These are phyloP conservation scores for Cyamopsis tetragonoloba DNA, from an alignment of 306 rosid genomes.

Conservation along the genomic window DNA sequence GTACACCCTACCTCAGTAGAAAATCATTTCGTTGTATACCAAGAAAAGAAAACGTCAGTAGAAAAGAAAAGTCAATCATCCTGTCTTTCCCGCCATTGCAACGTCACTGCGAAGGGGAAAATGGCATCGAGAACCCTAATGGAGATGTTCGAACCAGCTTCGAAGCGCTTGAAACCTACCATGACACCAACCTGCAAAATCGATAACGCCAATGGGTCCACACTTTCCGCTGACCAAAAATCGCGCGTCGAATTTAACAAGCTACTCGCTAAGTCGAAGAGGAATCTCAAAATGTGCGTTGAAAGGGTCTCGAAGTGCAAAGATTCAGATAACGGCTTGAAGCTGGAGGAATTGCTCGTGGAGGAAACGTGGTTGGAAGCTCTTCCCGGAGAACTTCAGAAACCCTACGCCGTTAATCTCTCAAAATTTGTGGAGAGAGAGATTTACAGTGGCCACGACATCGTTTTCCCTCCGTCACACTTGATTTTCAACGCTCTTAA, in stretches of 20 bases:
- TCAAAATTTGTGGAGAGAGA: slow-evolving; percentile 61
- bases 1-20: too few relatives aligned
- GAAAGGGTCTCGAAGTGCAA: slow-evolving; percentile 42
- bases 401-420: slow-evolving; percentile 66
- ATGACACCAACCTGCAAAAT: slow-evolving; percentile 23
- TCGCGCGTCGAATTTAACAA: slow-evolving; percentile 60
- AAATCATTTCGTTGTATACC: too few relatives aligned
- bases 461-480: slow-evolving; percentile 71
- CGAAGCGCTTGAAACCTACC: slow-evolving; percentile 53
- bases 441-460: slow-evolving; percentile 30
- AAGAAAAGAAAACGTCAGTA: too few relatives aligned
- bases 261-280: slow-evolving; percentile 57
- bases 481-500: slow-evolving; percentile 93
- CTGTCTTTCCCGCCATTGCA: slow-evolving; percentile 26
- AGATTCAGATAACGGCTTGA: slow-evolving; percentile 31
- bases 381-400: slow-evolving; percentile 60
- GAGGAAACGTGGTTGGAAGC: slow-evolving; percentile 78
- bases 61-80: too few relatives aligned
- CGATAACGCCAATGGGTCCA: not conserved
- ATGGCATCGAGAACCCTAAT: slow-evolving; percentile 46
- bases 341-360: slow-evolving; percentile 71
- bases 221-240: slow-evolving; percentile 39
- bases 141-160: slow-evolving; percentile 46
- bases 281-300: slow-evolving; percentile 62
- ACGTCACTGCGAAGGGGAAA: not conserved